Evolutionary conservation across 176 grass and related monocot genomes (phyloP).

Genomic region (Phyllostachys edulis): DNA sequence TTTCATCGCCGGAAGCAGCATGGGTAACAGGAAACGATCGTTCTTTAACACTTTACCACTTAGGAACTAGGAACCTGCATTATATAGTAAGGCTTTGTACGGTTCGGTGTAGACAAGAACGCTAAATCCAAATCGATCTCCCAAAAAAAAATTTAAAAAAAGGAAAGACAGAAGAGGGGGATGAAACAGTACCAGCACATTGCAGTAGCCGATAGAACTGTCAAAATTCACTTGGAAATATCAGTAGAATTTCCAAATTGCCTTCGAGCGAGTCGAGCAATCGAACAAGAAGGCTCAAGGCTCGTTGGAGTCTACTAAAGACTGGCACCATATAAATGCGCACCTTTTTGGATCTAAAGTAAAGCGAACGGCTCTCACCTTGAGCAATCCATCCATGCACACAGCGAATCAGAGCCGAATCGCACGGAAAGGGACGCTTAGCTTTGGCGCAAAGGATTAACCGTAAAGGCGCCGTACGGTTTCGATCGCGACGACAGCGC

Average conservation of each 20-base stretch:
- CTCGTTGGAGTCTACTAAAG: not conserved
- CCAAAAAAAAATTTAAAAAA: not conserved
- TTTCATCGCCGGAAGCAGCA: not conserved
- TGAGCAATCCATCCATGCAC: not conserved
- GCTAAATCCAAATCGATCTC: not conserved
- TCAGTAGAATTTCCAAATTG: not conserved
- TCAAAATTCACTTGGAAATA: not conserved
- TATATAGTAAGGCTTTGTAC: not conserved
- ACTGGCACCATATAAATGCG: not conserved
- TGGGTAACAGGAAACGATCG: not conserved
- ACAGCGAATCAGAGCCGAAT: not conserved
- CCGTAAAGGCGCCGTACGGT: slow-evolving; percentile 15
- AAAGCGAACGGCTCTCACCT: not conserved
- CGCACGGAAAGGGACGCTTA: slow-evolving; percentile 40
- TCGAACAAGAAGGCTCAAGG: not conserved
- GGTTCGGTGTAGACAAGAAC: not conserved
- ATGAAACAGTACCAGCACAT: not conserved
- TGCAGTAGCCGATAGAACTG: not conserved
- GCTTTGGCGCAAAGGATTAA: slow-evolving; percentile 35
- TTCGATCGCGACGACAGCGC: not conserved
- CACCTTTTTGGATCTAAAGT: not conserved
- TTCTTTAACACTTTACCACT: not conserved
- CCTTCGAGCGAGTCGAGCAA: not conserved
- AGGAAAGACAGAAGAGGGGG: not conserved
- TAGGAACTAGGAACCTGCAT: not conserved